phyloP scores from a whole-genome alignment of 1,139 yeast species.

The Entelexis sorbosivorans region DNA sequence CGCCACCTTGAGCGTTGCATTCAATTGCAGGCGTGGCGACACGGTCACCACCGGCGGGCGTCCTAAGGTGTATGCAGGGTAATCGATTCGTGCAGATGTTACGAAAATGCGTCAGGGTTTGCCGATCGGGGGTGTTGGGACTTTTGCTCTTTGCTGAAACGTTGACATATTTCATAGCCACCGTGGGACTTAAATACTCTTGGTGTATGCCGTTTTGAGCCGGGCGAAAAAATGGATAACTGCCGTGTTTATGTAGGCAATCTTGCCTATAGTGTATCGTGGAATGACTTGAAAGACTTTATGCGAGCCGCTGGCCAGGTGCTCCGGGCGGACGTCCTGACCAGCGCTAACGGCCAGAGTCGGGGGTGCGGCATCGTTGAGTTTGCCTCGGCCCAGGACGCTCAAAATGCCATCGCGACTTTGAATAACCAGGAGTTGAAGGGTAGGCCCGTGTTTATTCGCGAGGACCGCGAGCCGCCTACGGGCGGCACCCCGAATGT shows the following conservation, averaged over 20 bases:
- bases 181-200: constrained; percentile 7
- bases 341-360: constrained; percentile 65
- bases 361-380: constrained; percentile 80
- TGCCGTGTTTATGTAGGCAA: constrained; percentile 46
- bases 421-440: constrained; percentile 56
- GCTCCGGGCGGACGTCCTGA: constrained; percentile 75
- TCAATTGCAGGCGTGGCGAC: not conserved
- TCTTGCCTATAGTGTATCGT: constrained; percentile 47
- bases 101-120: constrained; percentile 6
- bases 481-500: constrained; percentile 11
- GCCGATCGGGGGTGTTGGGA: not conserved
- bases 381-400: constrained; percentile 57
- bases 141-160: not conserved
- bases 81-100: constrained; percentile 5
- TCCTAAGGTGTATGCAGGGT: constrained; percentile 1
- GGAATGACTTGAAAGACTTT: constrained; percentile 54
- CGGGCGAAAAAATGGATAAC: constrained; percentile 22
- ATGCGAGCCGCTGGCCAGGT: constrained; percentile 63
- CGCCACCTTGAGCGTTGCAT: not conserved
- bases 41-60: constrained; percentile 3
- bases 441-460: constrained; percentile 80
- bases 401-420: constrained; percentile 59
- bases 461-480: constrained; percentile 42
- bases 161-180: constrained; percentile 6
- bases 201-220: not conserved